These are phyloP conservation scores for Phialophora tarda DNA, from an alignment of 2,329 filamentous ascomycete genomes.

Conservation along the genomic window DNA sequence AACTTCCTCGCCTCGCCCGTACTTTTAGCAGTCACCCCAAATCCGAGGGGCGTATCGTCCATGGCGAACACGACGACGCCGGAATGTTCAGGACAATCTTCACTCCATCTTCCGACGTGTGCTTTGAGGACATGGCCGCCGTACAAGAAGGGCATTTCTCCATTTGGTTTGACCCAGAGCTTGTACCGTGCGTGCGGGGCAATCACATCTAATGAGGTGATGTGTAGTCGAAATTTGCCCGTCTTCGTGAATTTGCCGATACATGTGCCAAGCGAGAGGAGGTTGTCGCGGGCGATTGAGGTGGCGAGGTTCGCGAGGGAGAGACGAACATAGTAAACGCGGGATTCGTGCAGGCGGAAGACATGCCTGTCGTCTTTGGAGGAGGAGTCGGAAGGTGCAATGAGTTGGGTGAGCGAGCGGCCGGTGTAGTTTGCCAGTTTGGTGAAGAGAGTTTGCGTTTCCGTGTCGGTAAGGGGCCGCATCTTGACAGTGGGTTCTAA, in stretches of 20 bases:
- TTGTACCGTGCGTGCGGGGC: slow-evolving; percentile 93
- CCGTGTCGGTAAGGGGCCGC: slow-evolving; percentile 75
- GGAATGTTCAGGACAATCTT: slow-evolving; percentile 91
- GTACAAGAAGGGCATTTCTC: slow-evolving; percentile 97
- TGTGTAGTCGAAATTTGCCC: slow-evolving; percentile 91
- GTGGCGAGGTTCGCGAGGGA: slow-evolving; percentile 91
- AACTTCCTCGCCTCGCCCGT: slow-evolving; percentile 81
- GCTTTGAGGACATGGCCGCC: slow-evolving; percentile 87
- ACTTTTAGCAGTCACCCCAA: slow-evolving; percentile 87
- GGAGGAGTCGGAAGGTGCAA: slow-evolving; percentile 72
- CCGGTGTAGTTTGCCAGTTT: slow-evolving; percentile 96
- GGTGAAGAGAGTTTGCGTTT: slow-evolving; percentile 75
- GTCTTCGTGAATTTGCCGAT: slow-evolving; percentile 96
- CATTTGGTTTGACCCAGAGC: slow-evolving; percentile 95
- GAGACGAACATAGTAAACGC: slow-evolving; percentile 90
- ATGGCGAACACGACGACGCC: slow-evolving; percentile 89
- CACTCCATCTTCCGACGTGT: slow-evolving; percentile 81
- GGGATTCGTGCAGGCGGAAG: slow-evolving; percentile 79
- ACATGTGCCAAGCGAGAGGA: slow-evolving; percentile 88
- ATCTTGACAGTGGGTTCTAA: slow-evolving; percentile 60
- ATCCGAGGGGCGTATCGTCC: slow-evolving; percentile 88
- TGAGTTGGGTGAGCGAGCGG: slow-evolving; percentile 81
- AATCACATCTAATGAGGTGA: slow-evolving; percentile 88
- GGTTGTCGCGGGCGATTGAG: slow-evolving; percentile 77
- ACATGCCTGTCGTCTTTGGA: slow-evolving; percentile 76